Evolutionary conservation across 2,329 filamentous ascomycete species (phyloP).

Genomic region (Trichothecium roseum): DNA sequence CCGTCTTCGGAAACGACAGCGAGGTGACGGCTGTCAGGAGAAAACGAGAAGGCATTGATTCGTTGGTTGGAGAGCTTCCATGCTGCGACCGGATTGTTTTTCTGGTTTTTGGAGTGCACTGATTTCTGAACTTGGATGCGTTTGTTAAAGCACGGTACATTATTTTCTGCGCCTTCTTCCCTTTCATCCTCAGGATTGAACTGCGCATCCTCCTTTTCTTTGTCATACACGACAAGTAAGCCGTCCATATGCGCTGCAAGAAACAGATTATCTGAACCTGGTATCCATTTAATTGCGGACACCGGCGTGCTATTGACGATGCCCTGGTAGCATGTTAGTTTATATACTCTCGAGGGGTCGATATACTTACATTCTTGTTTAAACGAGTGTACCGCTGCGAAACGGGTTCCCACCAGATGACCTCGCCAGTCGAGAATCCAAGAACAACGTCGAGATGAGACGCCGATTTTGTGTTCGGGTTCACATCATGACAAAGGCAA

Average conservation of each 20-base stretch:
- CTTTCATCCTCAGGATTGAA: conserved; percentile 65
- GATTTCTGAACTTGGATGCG: conserved; percentile 75
- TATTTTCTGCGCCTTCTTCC: conserved; percentile 23
- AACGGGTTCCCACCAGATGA: conserved; percentile 97
- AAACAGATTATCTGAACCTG: conserved; percentile 87
- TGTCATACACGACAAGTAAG: conserved; percentile 86
- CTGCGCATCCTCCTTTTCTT: conserved; percentile 82
- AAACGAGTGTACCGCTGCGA: conserved; percentile 90
- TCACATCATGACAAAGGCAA: conserved; percentile 89
- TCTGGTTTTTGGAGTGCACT: conserved; percentile 87
- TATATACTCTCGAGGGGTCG: conserved; percentile 1
- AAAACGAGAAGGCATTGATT: conserved; percentile 87
- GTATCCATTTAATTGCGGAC: conserved; percentile 84
- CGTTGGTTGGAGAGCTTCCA: conserved; percentile 91
- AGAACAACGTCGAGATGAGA: conserved; percentile 85
- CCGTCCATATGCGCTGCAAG: conserved; percentile 89
- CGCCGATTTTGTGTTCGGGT: conserved; percentile 66
- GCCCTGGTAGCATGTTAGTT: conserved; percentile 41
- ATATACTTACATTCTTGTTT: conserved; percentile 81
- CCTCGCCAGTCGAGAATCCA: conserved; percentile 92
- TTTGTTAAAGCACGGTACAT: conserved; percentile 24
- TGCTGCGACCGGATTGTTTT: conserved; percentile 79
- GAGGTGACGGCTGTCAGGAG: conserved; percentile 76
- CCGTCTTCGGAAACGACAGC: conserved; percentile 90
- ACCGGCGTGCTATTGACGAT: conserved; percentile 80